Evolutionary conservation across 192 early-diverging fungal species (phyloP), one percentile per base, ranked within the genome.

Genomic region (Hyaloraphidium curvatum): DNA sequence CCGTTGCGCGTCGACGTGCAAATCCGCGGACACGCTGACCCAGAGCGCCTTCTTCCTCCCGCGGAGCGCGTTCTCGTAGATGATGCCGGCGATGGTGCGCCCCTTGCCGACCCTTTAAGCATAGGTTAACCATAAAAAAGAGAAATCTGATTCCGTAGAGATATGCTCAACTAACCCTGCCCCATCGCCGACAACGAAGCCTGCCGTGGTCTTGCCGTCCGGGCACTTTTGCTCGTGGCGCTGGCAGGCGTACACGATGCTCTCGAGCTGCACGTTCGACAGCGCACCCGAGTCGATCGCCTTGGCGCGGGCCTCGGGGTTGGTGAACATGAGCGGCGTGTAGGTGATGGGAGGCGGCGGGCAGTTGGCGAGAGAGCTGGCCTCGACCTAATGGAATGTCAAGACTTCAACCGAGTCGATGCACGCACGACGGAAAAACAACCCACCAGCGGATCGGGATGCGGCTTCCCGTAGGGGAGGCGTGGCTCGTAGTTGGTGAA

Each of bases 121-220:
- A 14, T 48, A 13, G 17, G 35, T 17, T 13, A 37, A 37, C 11
- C 35, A 37, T 37, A 17, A 37, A 17, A 13, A 13, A 17, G 17
- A 17, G 35, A 13, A 13, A 37, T 17, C 35, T 13, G 43, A 48
- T 25, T 9, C 17, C 17, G 25, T 11, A 11, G 5, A 7, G 7
- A 48, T 22, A 25, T 7, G 11, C 5, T 21, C 25, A 25, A 5
- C 17, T 9, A 48, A 48, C 11, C 43, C 25, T 7, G 19, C 25
- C 43, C 14, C 43, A 25, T 48, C 43, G 11, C 43, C 43, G 23
- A 48, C 25, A 48, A 48, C 14, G 43, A 48, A 48, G 5, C 43
- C 43, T 25, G 43, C 43, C 14, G 17, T 14, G 7, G 14, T 25
- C 23, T 25, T 48, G 14, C 43, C 43, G 23, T 48, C 25, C 17